Percentiles rank a stretch among this genome's conserved stretches.
Conservation (phyloP, 2,329 filamentous ascomycete species). For the Fusarium udum region DNA sequence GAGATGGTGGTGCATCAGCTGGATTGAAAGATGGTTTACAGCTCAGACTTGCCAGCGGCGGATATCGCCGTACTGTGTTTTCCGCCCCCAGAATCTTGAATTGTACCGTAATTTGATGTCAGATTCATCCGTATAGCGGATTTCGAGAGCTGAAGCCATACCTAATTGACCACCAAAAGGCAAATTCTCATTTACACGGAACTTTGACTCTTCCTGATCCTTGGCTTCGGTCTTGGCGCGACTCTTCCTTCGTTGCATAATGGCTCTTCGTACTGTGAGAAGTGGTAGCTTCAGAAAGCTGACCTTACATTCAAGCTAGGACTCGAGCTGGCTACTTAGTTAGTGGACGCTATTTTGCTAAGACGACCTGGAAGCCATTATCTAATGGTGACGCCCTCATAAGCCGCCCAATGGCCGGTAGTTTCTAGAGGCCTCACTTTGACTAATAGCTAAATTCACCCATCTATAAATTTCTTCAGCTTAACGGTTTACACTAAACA, state of each 20-base stretch:
- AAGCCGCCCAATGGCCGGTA: not conserved
- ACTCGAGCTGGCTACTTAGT: not conserved
- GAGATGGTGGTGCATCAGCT: conserved; percentile 3
- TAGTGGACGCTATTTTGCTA: not conserved
- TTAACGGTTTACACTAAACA: fast-evolving
- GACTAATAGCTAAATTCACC: not conserved
- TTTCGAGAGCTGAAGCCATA: not conserved
- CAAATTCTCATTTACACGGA: fast-evolving
- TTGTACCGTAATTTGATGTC: not conserved
- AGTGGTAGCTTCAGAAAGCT: not conserved
- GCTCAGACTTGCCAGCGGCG: not conserved
- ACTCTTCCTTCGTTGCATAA: not conserved
- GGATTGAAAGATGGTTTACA: not conserved
- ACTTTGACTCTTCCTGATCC: not conserved
- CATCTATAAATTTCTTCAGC: fast-evolving
- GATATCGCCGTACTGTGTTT: not conserved
- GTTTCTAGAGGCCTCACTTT: not conserved
- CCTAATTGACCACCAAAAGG: not conserved
- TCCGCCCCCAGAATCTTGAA: not conserved
- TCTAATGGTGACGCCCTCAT: not conserved
- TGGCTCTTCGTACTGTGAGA: not conserved
- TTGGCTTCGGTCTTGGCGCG: not conserved
- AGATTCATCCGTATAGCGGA: not conserved
- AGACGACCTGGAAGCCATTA: not conserved
- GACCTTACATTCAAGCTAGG: no score